Conservation (phyloP, 2,329 filamentous ascomycete species). For the Tolypocladium amazonense region DNA sequence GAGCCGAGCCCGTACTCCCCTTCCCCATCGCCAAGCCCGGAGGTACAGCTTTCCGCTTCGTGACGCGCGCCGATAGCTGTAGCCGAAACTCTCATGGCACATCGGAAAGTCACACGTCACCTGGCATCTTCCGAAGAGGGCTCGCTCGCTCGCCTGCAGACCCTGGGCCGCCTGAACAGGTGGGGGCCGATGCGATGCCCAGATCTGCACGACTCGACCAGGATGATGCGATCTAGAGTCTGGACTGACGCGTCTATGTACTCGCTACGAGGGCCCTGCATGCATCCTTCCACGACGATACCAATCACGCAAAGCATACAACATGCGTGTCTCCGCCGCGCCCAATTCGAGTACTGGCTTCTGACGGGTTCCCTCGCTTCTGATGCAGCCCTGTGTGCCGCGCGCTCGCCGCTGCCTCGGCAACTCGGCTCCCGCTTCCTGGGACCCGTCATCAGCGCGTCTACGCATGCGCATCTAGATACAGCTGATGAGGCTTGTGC, state of each 20-base stretch:
- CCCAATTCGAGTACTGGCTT: neutral
- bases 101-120: neutral
- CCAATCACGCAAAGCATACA: neutral
- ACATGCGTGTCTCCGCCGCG: neutral
- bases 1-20: neutral
- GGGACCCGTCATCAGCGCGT: neutral
- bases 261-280: neutral
- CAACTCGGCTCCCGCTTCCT: neutral
- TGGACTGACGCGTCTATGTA: neutral
- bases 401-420: neutral
- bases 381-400: neutral
- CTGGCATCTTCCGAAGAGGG: neutral
- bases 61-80: neutral
- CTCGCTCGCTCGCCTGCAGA: neutral
- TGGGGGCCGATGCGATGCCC: neutral
- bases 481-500: neutral
- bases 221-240: no score
- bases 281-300: neutral
- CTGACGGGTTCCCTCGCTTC: neutral
- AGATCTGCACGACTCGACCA: neutral
- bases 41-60: no score
- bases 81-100: neutral
- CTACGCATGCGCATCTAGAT: neutral
- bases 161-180: slow-evolving; percentile 5
- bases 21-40: neutral